phyloP scores from a whole-genome alignment of 352 stramenopile species.

The Stramenopiles sp. region DNA sequence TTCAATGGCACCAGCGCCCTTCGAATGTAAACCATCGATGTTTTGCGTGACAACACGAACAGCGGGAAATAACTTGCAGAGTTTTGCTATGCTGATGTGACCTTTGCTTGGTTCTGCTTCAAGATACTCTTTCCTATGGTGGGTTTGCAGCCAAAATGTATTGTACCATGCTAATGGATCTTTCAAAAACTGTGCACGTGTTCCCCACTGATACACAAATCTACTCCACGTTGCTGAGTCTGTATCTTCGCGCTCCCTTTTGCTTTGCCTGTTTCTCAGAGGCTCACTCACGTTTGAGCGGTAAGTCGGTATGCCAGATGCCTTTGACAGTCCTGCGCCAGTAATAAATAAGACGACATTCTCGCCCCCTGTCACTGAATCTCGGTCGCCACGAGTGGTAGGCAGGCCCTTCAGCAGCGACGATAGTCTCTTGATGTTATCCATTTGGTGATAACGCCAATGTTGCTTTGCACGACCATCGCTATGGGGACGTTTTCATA shows the following conservation, averaged over 20 bases:
- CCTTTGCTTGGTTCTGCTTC: slow-evolving; percentile 30
- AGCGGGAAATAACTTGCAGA: slow-evolving; percentile 18
- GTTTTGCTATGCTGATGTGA: slow-evolving; percentile 28
- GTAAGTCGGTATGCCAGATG: slow-evolving; percentile 35
- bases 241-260: neutral
- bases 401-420: too few relatives aligned
- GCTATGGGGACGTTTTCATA: too few relatives aligned
- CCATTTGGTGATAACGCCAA: too few relatives aligned
- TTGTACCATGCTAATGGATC: slow-evolving; percentile 42
- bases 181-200: slow-evolving; percentile 35
- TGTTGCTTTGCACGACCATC: too few relatives aligned
- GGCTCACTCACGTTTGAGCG: slow-evolving; percentile 14
- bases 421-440: too few relatives aligned
- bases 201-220: slow-evolving; percentile 35
- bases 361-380: too few relatives aligned
- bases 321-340: slow-evolving; percentile 29
- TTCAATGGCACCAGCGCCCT: slow-evolving; percentile 18
- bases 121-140: slow-evolving; percentile 22
- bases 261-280: neutral
- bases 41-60: slow-evolving; percentile 41
- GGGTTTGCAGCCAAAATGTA: slow-evolving; percentile 36
- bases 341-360: slow-evolving; percentile 21
- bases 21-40: slow-evolving; percentile 37
- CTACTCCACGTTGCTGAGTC: slow-evolving; percentile 32
- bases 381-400: too few relatives aligned